Conservation (phyloP, 2,329 filamentous ascomycete genomes). For the Cadophora sp. region DNA sequence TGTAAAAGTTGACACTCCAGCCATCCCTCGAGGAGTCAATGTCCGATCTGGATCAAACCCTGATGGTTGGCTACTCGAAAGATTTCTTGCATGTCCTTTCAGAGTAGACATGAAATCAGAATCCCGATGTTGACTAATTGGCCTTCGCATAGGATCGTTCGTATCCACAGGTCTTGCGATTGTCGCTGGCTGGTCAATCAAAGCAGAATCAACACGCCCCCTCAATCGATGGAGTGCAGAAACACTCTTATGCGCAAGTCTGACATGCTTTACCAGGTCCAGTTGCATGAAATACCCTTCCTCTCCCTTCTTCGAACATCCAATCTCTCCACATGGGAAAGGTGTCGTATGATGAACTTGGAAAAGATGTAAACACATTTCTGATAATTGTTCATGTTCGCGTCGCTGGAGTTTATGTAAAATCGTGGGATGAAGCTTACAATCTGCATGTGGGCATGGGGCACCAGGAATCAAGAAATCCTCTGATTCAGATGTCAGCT, state of each 20-base stretch:
- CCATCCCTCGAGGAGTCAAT: slow-evolving; percentile 29
- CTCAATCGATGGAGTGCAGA: slow-evolving; percentile 36
- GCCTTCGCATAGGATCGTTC: slow-evolving; percentile 1
- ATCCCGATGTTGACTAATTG: slow-evolving; percentile 22
- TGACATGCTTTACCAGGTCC: slow-evolving; percentile 40
- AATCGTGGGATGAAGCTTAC: slow-evolving; percentile 25
- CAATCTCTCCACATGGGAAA: slow-evolving; percentile 40
- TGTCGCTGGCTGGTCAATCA: slow-evolving; percentile 29
- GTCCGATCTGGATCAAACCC: slow-evolving; percentile 33
- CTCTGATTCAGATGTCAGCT: slow-evolving; percentile 15
- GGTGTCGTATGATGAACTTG: slow-evolving; percentile 38
- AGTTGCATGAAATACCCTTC: slow-evolving; percentile 39
- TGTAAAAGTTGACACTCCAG: slow-evolving; percentile 29
- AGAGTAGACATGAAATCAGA: slow-evolving; percentile 35
- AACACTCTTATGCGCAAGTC: slow-evolving; percentile 31
- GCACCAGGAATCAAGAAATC: slow-evolving; percentile 25
- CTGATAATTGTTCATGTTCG: slow-evolving; percentile 37
- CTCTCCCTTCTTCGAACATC: slow-evolving; percentile 36
- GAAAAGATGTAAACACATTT: slow-evolving; percentile 40
- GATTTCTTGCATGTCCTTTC: slow-evolving; percentile 6
- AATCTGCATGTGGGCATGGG: slow-evolving; percentile 40
- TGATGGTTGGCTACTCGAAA: slow-evolving; percentile 26
- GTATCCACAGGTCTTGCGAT: slow-evolving; percentile 7
- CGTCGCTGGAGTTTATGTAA: slow-evolving; percentile 35
- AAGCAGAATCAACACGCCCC: slow-evolving; percentile 36